Evolutionary conservation across 495 filamentous ascomycete genomes (phyloP), one percentile per base, ranked within the genome.

Genomic region (Physcia stellaris): DNA sequence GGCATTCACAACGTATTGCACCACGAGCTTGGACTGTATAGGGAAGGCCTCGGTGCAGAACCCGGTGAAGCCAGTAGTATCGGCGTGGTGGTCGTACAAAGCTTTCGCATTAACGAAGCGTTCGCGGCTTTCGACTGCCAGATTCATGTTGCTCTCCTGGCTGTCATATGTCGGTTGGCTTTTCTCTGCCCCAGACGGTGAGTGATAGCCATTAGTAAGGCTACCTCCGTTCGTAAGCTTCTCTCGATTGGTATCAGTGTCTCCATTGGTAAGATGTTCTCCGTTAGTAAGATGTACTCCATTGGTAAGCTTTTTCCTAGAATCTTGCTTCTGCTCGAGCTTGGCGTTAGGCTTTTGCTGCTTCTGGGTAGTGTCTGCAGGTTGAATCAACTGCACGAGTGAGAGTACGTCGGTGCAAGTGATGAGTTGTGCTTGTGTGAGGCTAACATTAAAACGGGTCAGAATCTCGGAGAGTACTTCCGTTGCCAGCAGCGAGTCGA

Each of bases 401-500:
- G 32, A 35, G 10, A n/a, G 32, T 11, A 35, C 11, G 17, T 35
- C 32, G 32, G n/a, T 35, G 11, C 11, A 4, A 12, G 18, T 20
- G 18, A 19, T 16, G 32, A 35, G 22, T 35, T 37, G 20, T 4
- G 15, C 32, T 35, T 19, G 1, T 0, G 37, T 9, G 11, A 56
- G 42, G 4, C 3, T 20, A 16, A 51, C 16, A 2, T 40, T 16
- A 26, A 54, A 56, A 2, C 31, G 19, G 20, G 40, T 49, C n/a
- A 41, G 41, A 21, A 66, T 56, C 15, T 64, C 61, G 11, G 31
- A 34, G 1, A 62, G 28, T 4, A 67, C 49, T 45, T 65, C 63
- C 2, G 52, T 68, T 19, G 43, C 45, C 52, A 64, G 53, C 7
- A 67, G 41, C 4, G 63, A 67, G 43, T 67, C 62, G 13, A 65